Conservation (phyloP, 2,329 filamentous ascomycete species). For the Penicillium digitatum region DNA sequence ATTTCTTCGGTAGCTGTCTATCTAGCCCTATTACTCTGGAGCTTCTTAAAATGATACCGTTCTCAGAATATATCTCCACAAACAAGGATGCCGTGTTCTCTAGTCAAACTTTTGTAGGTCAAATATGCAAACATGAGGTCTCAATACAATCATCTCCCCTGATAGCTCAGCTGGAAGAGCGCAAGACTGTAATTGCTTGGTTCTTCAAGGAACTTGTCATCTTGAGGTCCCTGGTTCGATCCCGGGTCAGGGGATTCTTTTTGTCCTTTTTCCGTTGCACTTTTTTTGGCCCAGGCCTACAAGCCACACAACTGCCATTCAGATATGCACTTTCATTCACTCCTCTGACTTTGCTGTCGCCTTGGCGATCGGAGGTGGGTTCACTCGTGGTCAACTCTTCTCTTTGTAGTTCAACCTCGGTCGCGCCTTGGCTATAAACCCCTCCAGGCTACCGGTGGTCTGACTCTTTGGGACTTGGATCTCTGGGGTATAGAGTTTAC, state of each 20-base stretch:
- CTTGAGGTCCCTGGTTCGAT: slow-evolving; percentile 8
- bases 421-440: too few relatives aligned
- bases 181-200: slow-evolving; percentile 2
- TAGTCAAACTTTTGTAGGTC: background rate
- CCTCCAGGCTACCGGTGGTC: too few relatives aligned
- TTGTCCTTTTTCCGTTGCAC: too few relatives aligned
- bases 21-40: background rate
- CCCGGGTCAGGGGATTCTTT: slow-evolving; percentile 2
- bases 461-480: too few relatives aligned
- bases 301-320: too few relatives aligned
- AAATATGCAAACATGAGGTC: accelerated
- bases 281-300: too few relatives aligned
- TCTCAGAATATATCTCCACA: background rate
- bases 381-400: too few relatives aligned
- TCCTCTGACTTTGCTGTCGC: too few relatives aligned
- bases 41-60: background rate
- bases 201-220: background rate
- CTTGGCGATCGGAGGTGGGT: too few relatives aligned
- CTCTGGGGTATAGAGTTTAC: too few relatives aligned
- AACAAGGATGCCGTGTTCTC: background rate
- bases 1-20: background rate
- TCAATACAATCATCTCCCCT: background rate
- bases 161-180: slow-evolving; percentile 8
- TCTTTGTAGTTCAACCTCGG: too few relatives aligned
- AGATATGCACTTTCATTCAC: too few relatives aligned